Percentiles rank a stretch among this genome's conserved stretches.
Conservation (phyloP, 1,139 yeast genomes). For the Spathaspora sp. region DNA sequence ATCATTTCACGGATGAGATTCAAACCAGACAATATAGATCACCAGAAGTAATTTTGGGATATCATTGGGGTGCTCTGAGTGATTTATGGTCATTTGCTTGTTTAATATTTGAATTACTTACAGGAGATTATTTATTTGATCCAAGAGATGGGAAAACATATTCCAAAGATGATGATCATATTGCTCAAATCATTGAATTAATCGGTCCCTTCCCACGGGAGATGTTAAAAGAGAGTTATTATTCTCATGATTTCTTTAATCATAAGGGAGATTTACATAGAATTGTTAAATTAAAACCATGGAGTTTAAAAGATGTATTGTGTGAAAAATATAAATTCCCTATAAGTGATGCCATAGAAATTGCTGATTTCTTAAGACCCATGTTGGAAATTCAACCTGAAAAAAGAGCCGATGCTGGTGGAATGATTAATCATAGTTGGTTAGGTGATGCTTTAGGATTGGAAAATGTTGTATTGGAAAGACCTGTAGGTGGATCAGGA, state of each 20-base stretch:
- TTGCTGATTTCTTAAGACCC: constrained; percentile 66
- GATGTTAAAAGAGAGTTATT: constrained; percentile 44
- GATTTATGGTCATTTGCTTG: constrained; percentile 53
- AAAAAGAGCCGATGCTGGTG: constrained; percentile 77
- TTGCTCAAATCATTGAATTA: constrained; percentile 49
- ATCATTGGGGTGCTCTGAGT: constrained; percentile 51
- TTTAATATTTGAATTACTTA: constrained; percentile 44
- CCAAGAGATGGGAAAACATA: constrained; percentile 49
- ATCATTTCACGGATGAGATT: constrained; percentile 51
- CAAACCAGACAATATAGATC: constrained; percentile 51
- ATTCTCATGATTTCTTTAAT: constrained; percentile 45
- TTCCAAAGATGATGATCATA: constrained; percentile 50
- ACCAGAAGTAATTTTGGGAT: constrained; percentile 48
- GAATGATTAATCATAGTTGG: constrained; percentile 80
- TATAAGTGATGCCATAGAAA: constrained; percentile 50
- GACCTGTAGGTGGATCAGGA: constrained; percentile 64
- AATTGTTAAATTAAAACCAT: constrained; percentile 52
- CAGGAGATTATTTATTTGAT: constrained; percentile 50
- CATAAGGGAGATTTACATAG: constrained; percentile 57
- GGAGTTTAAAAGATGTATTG: constrained; percentile 49
- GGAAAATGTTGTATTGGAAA: constrained; percentile 53
- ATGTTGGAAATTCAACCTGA: constrained; percentile 73
- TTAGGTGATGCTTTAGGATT: constrained; percentile 61
- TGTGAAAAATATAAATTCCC: constrained; percentile 63
- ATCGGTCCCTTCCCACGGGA: constrained; percentile 45